Conservation (phyloP, 345 rosid genomes). For the Eucalyptus urophylla region DNA sequence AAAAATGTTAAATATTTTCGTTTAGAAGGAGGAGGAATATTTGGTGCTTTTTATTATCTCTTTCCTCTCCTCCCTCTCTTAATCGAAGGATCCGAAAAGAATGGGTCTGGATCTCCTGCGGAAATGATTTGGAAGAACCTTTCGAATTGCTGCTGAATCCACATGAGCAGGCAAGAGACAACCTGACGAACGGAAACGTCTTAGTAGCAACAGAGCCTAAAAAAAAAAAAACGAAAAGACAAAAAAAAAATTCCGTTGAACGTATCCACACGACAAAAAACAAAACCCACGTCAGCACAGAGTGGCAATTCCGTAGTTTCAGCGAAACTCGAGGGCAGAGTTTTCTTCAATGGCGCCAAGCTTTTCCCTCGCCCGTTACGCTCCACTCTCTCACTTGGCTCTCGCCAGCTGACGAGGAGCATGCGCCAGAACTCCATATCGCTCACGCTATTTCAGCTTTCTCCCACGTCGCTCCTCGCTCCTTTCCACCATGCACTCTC, state of each 20-base stretch:
- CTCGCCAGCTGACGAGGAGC: not conserved
- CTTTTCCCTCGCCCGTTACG: not conserved
- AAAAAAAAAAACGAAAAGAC: too few relatives aligned
- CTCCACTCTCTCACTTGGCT: not conserved
- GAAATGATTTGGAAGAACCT: too few relatives aligned
- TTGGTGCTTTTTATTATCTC: not conserved
- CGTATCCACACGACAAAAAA: not conserved
- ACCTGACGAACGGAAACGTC: too few relatives aligned
- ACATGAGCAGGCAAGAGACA: too few relatives aligned
- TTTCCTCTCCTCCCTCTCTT: not conserved
- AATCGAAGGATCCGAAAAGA: too few relatives aligned
- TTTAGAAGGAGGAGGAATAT: not conserved
- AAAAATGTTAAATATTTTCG: not conserved
- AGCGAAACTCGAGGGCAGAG: not conserved
- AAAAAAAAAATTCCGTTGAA: not conserved
- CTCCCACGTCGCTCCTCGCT: not conserved
- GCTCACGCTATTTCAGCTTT: not conserved
- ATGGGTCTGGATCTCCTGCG: too few relatives aligned
- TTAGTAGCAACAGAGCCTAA: not conserved
- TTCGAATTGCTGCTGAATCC: too few relatives aligned
- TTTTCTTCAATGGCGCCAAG: not conserved
- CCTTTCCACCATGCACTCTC: not conserved
- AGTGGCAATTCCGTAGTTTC: not conserved
- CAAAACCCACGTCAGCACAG: not conserved
- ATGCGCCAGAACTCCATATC: not conserved